Percentiles rank a stretch among this genome's conserved stretches.
Conservation (phyloP, 2,329 filamentous ascomycete species). For the Acephala macrosclerotiorum region DNA sequence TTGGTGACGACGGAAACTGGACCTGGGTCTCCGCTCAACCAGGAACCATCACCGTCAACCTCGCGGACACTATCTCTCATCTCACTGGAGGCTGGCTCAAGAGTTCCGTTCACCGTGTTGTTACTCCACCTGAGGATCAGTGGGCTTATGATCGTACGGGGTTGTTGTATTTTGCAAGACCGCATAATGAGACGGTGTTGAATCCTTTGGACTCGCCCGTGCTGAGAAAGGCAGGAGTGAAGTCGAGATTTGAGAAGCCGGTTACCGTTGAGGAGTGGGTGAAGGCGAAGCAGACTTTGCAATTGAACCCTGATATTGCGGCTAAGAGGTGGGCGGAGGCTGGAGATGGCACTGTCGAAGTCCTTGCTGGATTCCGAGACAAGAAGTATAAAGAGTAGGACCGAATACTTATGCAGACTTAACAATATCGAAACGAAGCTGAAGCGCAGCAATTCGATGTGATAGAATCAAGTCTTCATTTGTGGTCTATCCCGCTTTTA, state of each 20-base stretch:
- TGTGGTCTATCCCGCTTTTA: no score
- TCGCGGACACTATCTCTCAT: conserved; percentile 56
- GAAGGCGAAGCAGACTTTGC: conserved; percentile 47
- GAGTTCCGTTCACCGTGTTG: conserved; percentile 50
- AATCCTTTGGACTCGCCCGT: conserved; percentile 43
- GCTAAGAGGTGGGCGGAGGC: conserved; percentile 46
- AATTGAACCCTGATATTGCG: conserved; percentile 43
- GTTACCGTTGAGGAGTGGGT: conserved; percentile 56
- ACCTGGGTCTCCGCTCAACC: conserved; percentile 58
- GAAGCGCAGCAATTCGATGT: not conserved
- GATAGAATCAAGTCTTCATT: no score
- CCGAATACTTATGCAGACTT: not conserved
- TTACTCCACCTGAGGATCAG: conserved; percentile 46
- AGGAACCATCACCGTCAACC: conserved; percentile 59
- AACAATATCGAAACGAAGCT: no score
- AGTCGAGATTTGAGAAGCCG: conserved; percentile 47
- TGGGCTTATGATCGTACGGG: conserved; percentile 51
- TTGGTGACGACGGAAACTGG: conserved; percentile 55
- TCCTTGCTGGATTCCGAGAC: conserved; percentile 45
- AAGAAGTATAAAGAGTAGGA: conserved; percentile 33
- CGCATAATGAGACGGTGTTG: conserved; percentile 38
- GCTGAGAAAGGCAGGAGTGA: conserved; percentile 41
- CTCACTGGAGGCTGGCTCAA: conserved; percentile 57
- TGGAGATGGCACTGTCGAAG: conserved; percentile 49
- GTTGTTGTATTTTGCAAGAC: conserved; percentile 54